Evolutionary conservation across 1,139 yeast genomes (phyloP).

Genomic region (Blastobotrys ciferrii): DNA sequence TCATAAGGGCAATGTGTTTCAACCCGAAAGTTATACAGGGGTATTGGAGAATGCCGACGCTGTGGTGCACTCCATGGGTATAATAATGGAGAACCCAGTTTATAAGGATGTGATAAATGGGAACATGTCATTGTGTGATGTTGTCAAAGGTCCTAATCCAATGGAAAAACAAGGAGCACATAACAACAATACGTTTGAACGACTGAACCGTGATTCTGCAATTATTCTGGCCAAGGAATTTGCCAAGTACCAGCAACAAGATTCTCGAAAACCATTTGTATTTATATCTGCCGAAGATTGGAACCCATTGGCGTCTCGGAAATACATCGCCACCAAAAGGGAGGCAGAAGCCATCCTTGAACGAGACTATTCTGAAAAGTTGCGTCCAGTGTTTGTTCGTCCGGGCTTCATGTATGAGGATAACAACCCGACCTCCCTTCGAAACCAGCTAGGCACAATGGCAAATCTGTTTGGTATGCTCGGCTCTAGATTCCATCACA

Average conservation of each 20-base stretch:
- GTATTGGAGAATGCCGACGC: constrained; percentile 52
- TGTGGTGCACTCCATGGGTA: constrained; percentile 83
- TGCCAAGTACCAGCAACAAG: constrained; percentile 29
- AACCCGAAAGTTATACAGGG: constrained; percentile 54
- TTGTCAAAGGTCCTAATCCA: constrained; percentile 29
- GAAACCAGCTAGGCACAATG: constrained; percentile 17
- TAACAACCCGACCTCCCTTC: constrained; percentile 27
- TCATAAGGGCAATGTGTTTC: constrained; percentile 66
- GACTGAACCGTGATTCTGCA: constrained; percentile 70
- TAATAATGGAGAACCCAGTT: constrained; percentile 61
- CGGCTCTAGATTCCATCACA: constrained; percentile 42
- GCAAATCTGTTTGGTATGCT: constrained; percentile 20
- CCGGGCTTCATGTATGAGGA: constrained; percentile 85
- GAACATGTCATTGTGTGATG: not conserved
- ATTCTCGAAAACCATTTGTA: constrained; percentile 48
- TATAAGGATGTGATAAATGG: constrained; percentile 51
- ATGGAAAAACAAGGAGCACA: constrained; percentile 18
- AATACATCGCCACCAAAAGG: constrained; percentile 72
- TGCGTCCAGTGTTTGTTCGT: constrained; percentile 62
- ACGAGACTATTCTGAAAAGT: constrained; percentile 28
- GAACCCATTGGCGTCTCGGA: constrained; percentile 60
- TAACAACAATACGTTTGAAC: constrained; percentile 49
- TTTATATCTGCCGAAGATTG: constrained; percentile 80
- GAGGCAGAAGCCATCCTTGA: constrained; percentile 65
- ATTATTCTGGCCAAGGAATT: constrained; percentile 59